Conservation (phyloP, 768 basidiomycete species). For the Bullera alba region DNA sequence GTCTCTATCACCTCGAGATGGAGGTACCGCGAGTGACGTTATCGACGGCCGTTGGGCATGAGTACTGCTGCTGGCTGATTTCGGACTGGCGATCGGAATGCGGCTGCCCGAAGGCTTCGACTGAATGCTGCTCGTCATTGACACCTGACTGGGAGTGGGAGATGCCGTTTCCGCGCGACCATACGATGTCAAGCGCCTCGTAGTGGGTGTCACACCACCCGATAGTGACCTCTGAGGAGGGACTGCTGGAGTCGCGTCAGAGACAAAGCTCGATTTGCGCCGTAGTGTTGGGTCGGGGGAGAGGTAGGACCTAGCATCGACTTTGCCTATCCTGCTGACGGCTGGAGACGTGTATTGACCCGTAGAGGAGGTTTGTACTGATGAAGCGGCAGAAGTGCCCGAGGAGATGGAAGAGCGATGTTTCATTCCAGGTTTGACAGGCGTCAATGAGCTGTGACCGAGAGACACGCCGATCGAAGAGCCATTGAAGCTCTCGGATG, state of each 20-base stretch:
- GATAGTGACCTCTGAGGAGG: no score
- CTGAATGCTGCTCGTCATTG: neutral
- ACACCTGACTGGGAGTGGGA: neutral
- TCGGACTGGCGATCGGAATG: neutral
- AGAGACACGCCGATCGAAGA: no score
- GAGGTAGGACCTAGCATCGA: no score
- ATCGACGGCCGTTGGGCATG: neutral
- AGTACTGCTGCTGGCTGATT: no score
- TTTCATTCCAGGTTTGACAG: no score
- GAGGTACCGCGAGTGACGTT: neutral
- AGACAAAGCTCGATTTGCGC: neutral
- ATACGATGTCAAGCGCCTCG: neutral
- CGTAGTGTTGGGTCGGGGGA: neutral
- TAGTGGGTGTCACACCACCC: conserved; percentile 1
- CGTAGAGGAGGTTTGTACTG: conserved; percentile 1
- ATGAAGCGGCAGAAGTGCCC: conserved; percentile 7
- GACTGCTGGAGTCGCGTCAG: neutral
- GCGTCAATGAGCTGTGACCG: no score
- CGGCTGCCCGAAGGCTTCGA: neutral
- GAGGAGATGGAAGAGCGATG: conserved; percentile 20
- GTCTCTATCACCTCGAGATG: neutral
- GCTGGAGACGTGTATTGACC: neutral
- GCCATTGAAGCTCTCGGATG: no score
- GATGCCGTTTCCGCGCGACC: neutral
- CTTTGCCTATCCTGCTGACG: neutral